Conservation (phyloP, 345 rosid genomes). For the Eucalyptus marginata region DNA sequence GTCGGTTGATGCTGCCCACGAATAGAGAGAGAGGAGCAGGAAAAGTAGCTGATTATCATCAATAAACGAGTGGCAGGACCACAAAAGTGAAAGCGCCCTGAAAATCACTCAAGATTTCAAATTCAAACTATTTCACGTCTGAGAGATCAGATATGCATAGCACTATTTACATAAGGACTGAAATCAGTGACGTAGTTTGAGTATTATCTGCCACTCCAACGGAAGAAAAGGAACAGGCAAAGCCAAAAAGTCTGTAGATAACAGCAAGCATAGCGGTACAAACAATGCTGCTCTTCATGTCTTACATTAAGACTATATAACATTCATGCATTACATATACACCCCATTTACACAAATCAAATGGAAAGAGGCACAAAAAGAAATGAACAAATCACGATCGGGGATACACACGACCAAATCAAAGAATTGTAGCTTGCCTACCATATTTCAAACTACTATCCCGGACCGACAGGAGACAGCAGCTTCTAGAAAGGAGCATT, state of each 20-base stretch:
- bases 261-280: neutral
- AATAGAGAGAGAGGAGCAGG: neutral
- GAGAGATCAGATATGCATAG: neutral
- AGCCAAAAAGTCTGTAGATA: neutral
- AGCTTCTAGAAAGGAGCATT: neutral
- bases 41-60: neutral
- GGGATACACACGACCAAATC: neutral
- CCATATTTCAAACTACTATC: neutral
- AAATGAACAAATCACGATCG: neutral
- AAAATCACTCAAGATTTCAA: neutral
- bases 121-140: neutral
- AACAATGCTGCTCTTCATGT: neutral
- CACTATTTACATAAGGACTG: neutral
- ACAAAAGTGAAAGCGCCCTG: neutral
- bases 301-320: neutral
- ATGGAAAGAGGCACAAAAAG: neutral
- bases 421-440: neutral
- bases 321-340: neutral
- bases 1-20: neutral
- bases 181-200: neutral
- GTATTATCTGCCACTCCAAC: neutral
- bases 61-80: neutral
- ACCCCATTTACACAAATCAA: neutral
- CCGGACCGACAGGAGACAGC: neutral
- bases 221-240: neutral